These are phyloP conservation scores for Microcera coccophila DNA, from an alignment of 2,329 filamentous ascomycete species.

Conservation along the genomic window DNA sequence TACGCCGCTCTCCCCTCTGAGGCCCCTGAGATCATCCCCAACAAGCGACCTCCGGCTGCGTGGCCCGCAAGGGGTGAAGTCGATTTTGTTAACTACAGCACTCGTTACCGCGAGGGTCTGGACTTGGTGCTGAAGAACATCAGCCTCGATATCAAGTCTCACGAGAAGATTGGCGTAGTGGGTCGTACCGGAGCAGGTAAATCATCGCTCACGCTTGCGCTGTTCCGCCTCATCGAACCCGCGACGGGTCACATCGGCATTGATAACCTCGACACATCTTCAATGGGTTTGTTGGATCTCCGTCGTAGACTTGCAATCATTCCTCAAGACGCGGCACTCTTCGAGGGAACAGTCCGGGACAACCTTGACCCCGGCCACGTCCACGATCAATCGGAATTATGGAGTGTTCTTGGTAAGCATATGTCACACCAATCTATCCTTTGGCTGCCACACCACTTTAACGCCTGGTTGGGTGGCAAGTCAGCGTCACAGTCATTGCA, in stretches of 20 bases:
- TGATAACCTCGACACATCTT: constrained; percentile 82
- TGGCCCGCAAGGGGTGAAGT: constrained; percentile 91
- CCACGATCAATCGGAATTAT: constrained; percentile 94
- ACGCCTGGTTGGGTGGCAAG: neutral
- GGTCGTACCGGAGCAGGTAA: constrained; percentile 95
- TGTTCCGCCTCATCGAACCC: constrained; percentile 95
- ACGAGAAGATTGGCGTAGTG: constrained; percentile 97
- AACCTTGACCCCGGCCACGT: constrained; percentile 94
- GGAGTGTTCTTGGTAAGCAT: constrained; percentile 81
- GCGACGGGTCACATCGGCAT: constrained; percentile 80
- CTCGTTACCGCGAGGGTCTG: constrained; percentile 82
- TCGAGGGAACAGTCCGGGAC: constrained; percentile 88
- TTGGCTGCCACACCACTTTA: constrained; percentile 1
- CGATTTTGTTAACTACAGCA: constrained; percentile 89
- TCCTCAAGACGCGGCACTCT: constrained; percentile 93
- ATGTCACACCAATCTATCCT: constrained; percentile 3
- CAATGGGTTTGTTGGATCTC: constrained; percentile 85
- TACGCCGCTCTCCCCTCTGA: constrained; percentile 90
- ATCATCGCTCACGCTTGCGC: constrained; percentile 83
- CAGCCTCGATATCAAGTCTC: constrained; percentile 85
- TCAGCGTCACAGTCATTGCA: constrained; percentile 17
- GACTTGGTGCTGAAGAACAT: constrained; percentile 93
- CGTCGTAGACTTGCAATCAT: constrained; percentile 91
- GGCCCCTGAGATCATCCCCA: constrained; percentile 88
- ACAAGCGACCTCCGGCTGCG: constrained; percentile 78